Evolutionary conservation across 2,329 filamentous ascomycete genomes (phyloP).

Genomic region (Alternaria postmessia): DNA sequence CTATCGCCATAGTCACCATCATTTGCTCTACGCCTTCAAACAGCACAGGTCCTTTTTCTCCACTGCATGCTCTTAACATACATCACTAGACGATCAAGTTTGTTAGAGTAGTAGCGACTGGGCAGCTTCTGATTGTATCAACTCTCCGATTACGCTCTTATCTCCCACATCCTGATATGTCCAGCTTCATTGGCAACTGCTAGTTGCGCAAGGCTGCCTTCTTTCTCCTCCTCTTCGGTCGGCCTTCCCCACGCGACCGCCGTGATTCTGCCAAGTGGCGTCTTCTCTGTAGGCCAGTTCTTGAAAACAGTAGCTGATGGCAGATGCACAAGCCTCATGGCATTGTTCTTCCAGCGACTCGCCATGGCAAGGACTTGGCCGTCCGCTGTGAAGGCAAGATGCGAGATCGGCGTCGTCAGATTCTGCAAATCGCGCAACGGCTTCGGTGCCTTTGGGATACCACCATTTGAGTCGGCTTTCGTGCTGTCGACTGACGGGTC

Average conservation of each 20-base stretch:
- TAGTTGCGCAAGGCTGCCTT: slow-evolving; percentile 66
- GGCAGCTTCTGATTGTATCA: background rate
- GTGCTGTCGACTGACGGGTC: slow-evolving; percentile 17
- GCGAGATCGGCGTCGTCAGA: slow-evolving; percentile 83
- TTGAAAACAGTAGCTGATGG: slow-evolving; percentile 92
- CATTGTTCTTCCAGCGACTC: slow-evolving; percentile 87
- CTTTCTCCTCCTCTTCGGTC: slow-evolving; percentile 64
- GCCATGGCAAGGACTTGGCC: slow-evolving; percentile 89
- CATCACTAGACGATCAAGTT: background rate
- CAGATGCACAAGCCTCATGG: slow-evolving; percentile 85
- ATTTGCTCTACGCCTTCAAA: background rate
- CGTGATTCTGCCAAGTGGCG: slow-evolving; percentile 84
- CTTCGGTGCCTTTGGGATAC: slow-evolving; percentile 72
- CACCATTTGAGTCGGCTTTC: slow-evolving; percentile 45
- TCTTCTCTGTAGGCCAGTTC: slow-evolving; percentile 95
- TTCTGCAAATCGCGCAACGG: slow-evolving; percentile 82
- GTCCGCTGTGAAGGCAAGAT: slow-evolving; percentile 83
- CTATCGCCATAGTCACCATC: background rate
- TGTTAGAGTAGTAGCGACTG: background rate
- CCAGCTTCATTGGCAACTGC: slow-evolving; percentile 90
- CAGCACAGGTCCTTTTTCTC: background rate
- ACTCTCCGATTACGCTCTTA: slow-evolving; percentile 37
- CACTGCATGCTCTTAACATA: background rate
- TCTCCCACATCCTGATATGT: slow-evolving; percentile 88
- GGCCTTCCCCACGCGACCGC: slow-evolving; percentile 58